A percentile compares a stretch with the other conserved stretches of the same genome.
Conservation (phyloP, 129 eudicot genomes). For the Centaurea solstitialis region DNA sequence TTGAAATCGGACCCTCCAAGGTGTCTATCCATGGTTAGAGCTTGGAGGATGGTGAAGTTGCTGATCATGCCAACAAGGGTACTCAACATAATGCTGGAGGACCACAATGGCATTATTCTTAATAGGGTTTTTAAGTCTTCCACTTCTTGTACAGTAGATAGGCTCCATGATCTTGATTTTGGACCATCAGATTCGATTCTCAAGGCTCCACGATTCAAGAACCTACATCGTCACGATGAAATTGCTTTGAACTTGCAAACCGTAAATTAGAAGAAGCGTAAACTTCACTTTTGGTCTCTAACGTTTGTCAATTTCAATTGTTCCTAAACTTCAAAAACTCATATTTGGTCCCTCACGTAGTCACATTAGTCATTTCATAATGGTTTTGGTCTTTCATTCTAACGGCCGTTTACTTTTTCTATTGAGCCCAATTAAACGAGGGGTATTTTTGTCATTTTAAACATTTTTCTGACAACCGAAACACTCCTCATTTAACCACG, state of each 20-base stretch:
- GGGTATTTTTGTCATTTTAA: too few species aligned
- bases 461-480: too few species aligned
- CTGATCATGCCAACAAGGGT: slow-evolving; percentile 31
- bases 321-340: too few species aligned
- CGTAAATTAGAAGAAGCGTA: background rate
- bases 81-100: slow-evolving; percentile 35
- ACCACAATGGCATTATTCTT: slow-evolving; percentile 59
- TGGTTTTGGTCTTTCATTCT: too few species aligned
- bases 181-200: slow-evolving; percentile 33
- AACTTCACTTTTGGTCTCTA: too few species aligned
- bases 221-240: slow-evolving; percentile 32
- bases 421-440: too few species aligned
- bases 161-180: slow-evolving; percentile 49
- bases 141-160: slow-evolving; percentile 68
- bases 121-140: slow-evolving; percentile 67
- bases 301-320: too few species aligned
- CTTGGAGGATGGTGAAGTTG: slow-evolving; percentile 45
- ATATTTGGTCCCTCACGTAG: too few species aligned
- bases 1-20: slow-evolving; percentile 34
- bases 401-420: too few species aligned
- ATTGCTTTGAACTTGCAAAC: background rate
- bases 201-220: slow-evolving; percentile 54
- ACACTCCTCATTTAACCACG: too few species aligned
- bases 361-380: too few species aligned
- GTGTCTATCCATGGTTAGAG: slow-evolving; percentile 49